Evolutionary conservation across 2,329 filamentous ascomycete species (phyloP).

Genomic region (Diaporthe vaccinii): DNA sequence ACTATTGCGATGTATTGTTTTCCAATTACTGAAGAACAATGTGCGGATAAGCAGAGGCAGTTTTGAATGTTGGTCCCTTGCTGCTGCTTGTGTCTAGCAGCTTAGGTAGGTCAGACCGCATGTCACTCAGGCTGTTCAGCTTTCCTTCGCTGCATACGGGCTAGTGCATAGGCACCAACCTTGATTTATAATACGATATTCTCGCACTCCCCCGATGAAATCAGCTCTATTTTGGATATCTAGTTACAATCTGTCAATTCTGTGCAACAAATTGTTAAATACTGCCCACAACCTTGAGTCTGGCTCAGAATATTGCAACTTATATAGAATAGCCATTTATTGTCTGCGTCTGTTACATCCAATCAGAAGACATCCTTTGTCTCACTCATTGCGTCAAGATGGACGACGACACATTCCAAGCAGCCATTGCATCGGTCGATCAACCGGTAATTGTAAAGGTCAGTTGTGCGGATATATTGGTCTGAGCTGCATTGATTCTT

Average conservation of each 20-base stretch:
- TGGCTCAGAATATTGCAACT: background rate
- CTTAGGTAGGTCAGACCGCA: background rate
- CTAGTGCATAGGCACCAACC: background rate
- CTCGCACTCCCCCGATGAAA: background rate
- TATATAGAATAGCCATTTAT: background rate
- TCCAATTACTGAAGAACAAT: background rate
- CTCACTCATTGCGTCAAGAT: background rate
- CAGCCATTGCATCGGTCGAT: background rate
- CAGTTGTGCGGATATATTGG: background rate
- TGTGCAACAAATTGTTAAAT: no score
- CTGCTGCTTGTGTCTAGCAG: background rate
- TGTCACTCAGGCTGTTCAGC: background rate
- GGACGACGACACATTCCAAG: background rate
- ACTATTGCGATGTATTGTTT: background rate
- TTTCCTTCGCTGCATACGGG: background rate
- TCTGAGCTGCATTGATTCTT: background rate
- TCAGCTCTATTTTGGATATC: background rate
- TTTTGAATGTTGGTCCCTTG: background rate
- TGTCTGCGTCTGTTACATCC: background rate
- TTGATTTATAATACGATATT: conserved; percentile 11
- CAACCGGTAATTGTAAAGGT: background rate
- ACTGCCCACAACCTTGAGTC: no score
- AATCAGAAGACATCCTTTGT: background rate
- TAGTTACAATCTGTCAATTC: no score
- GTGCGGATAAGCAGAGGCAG: background rate